These are phyloP conservation scores for Yarrowia porcina DNA, from an alignment of 805 yeast genomes.

Conservation along the genomic window DNA sequence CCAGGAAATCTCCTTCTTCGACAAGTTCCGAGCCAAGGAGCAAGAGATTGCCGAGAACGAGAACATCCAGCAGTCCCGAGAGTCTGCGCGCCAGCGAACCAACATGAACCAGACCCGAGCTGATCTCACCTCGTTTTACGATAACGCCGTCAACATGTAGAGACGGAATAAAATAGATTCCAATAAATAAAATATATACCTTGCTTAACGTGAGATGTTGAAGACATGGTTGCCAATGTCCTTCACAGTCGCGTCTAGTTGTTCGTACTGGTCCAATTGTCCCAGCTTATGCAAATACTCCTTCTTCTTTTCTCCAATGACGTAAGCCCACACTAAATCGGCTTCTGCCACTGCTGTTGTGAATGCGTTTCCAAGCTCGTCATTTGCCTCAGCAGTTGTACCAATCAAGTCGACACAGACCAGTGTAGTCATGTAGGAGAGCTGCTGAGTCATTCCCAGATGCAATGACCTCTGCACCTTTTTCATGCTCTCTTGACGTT, in stretches of 20 bases:
- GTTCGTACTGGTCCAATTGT: neutral
- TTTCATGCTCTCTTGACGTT: neutral
- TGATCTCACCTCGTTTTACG: constrained; percentile 13
- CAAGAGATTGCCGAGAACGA: constrained; percentile 1
- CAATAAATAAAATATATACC: neutral
- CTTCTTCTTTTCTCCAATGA: neutral
- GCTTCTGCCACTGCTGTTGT: neutral
- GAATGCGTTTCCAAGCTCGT: neutral
- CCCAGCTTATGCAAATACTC: neutral
- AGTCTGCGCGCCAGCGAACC: constrained; percentile 5
- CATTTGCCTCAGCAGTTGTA: neutral
- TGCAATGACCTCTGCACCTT: neutral
- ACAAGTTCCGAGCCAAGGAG: constrained; percentile 13
- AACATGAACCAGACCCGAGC: constrained; percentile 12
- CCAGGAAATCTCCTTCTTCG: constrained; percentile 4
- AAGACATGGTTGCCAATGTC: neutral
- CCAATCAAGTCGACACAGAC: neutral
- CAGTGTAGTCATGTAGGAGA: neutral
- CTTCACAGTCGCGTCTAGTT: neutral
- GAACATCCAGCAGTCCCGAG: constrained; percentile 5
- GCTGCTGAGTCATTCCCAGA: neutral
- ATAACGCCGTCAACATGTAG: constrained; percentile 15
- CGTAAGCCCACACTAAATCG: neutral
- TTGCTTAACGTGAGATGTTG: neutral
- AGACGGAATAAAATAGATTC: neutral